Percentiles rank a stretch among this genome's conserved stretches.
These are phyloP conservation scores for Starmerella stellata DNA, from an alignment of 805 yeast species.

Conservation along the genomic window DNA sequence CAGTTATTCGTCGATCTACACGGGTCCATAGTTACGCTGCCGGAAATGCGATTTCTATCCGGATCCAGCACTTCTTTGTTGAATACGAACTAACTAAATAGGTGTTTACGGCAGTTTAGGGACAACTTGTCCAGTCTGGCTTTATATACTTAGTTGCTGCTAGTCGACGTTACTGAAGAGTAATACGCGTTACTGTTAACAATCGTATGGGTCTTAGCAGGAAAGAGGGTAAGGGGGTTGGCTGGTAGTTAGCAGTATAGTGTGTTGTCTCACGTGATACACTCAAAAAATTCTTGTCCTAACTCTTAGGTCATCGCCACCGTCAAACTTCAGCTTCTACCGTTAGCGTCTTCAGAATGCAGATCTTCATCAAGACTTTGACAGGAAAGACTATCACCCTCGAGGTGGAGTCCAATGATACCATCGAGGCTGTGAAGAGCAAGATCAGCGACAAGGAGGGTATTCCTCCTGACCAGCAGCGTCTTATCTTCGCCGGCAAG, in stretches of 20 bases:
- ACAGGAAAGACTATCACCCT: slow-evolving; percentile 98
- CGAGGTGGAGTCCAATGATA: slow-evolving; percentile 97
- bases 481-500: slow-evolving; percentile 99
- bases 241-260: not conserved
- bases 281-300: not conserved
- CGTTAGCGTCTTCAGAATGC: slow-evolving; percentile 18
- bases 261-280: slow-evolving; percentile 1
- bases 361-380: slow-evolving; percentile 96
- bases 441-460: slow-evolving; percentile 99
- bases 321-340: not conserved
- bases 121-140: no score
- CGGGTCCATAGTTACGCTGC: no score
- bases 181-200: no score
- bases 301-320: not conserved
- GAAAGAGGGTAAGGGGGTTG: no score
- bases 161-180: no score
- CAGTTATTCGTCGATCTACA: no score
- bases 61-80: no score
- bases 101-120: no score
- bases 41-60: no score
- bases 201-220: no score
- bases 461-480: slow-evolving; percentile 98
- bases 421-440: slow-evolving; percentile 96
- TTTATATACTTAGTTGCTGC: no score
- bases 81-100: no score